Base-by-base conservation (phyloP, 768 basidiomycete species). In the Lyophyllum shimeji region DNA sequence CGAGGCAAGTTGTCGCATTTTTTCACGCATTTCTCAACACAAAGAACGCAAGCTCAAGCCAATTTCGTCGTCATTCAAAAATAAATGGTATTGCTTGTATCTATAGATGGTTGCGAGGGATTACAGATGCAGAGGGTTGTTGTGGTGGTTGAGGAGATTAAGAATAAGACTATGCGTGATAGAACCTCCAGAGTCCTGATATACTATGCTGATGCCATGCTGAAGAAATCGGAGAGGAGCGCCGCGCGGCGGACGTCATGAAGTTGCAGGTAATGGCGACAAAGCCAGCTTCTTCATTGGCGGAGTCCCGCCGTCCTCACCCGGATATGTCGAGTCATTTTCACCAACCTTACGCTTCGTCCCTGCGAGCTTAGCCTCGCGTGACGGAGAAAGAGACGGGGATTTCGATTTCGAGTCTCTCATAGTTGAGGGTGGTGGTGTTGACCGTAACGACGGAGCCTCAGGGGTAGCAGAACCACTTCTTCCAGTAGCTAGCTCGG, bases 391-490 rank as follows among this genome's bases (percentile, higher is more conserved):
- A 51, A 69, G 63, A 45, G 79, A 77, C 44, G 73, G 74, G 46
- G 73, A 72, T 64, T 70, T 76, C 60, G 74, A 73, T 57, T 67
- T 63, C 42, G 71, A 67, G 40, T 63, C 62, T 63, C 69, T 75
- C 59, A 73, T 59, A 50, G 61, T 60, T 59, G 68, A 58, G 44
- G 67, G 71, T 31, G 75, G 76, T 52, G 78, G 74, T 52, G 77
- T 76, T 40, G 72, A 64, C 34, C 72, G 74, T 45, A 62, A 65
- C 61, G 67, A 65, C 51, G 69, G 49, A 59, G 70, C 74, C 68
- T 93, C 90, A 68, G 91, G 91, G 18, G 91, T 93, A 64, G 79
- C 80, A 63, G 87, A 86, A 59, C 91, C 86, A 75, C 90, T 92
- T 57, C 82, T 92, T 57, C 82, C 76, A 64, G 72, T 72, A 56